Conservation (phyloP, 345 rosid species). For the Boechera retrofracta region DNA sequence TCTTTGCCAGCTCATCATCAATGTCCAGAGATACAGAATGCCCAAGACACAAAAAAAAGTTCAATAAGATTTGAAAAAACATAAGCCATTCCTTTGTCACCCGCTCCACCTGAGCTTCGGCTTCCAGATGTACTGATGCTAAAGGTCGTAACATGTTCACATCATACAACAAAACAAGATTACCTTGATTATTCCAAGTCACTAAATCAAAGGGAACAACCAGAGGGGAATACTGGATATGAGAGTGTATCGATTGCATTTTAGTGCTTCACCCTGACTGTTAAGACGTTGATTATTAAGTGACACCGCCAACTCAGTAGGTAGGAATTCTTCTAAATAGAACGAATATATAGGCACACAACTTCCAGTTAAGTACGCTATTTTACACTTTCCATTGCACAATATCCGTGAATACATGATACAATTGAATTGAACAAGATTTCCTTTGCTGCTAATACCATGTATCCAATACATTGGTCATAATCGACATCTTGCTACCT, state of each 20-base stretch:
- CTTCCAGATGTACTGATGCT: constrained; percentile 23
- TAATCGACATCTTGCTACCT: constrained; percentile 25
- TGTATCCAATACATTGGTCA: constrained; percentile 24
- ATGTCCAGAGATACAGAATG: neutral
- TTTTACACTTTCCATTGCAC: constrained; percentile 21
- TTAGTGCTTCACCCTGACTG: neutral
- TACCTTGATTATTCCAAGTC: constrained; percentile 11
- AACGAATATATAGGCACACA: constrained; percentile 31
- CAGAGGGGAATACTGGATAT: neutral
- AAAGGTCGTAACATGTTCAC: constrained; percentile 13
- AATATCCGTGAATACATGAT: constrained; percentile 38
- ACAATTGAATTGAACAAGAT: constrained; percentile 36
- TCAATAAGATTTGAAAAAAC: neutral
- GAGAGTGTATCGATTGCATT: constrained; percentile 5
- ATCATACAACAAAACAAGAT: constrained; percentile 9
- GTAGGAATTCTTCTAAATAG: constrained; percentile 11
- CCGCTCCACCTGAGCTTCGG: constrained; percentile 14
- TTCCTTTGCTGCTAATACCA: constrained; percentile 4
- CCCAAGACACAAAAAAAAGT: neutral
- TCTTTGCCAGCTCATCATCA: neutral
- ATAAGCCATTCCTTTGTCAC: neutral
- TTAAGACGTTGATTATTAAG: constrained; percentile 24
- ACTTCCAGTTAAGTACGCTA: constrained; percentile 12
- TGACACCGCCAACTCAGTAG: constrained; percentile 1
- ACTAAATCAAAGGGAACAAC: constrained; percentile 21